Conservation (phyloP, 2,329 filamentous ascomycete species). For the Aspergillus aculeatinus region DNA sequence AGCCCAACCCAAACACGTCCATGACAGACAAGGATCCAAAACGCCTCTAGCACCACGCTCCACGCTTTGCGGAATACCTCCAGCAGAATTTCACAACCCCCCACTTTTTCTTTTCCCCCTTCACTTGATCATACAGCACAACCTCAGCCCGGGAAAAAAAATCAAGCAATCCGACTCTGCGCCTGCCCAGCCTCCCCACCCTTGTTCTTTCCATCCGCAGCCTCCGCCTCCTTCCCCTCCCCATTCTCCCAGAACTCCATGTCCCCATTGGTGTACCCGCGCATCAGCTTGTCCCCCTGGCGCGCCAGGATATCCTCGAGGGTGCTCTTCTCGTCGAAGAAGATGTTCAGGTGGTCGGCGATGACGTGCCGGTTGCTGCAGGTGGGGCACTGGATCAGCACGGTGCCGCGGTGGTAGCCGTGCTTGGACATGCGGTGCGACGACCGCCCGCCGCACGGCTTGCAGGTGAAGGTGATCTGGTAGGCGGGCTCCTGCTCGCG, state of each 20-base stretch:
- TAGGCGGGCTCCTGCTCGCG: slow-evolving; percentile 66
- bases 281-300: slow-evolving; percentile 69
- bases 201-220: neutral
- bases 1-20: neutral
- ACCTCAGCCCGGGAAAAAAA: no score
- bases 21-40: neutral
- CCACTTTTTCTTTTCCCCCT: no score
- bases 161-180: neutral
- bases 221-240: slow-evolving; percentile 34
- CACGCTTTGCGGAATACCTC: neutral
- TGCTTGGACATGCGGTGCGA: slow-evolving; percentile 87
- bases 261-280: slow-evolving; percentile 77
- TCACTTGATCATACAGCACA: no score
- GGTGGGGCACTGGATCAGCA: slow-evolving; percentile 81
- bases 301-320: slow-evolving; percentile 45
- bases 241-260: slow-evolving; percentile 89
- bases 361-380: slow-evolving; percentile 91
- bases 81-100: no score
- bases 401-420: slow-evolving; percentile 87
- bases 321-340: slow-evolving; percentile 43
- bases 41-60: neutral
- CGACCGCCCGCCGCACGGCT: slow-evolving; percentile 77
- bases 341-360: slow-evolving; percentile 76
- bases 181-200: neutral
- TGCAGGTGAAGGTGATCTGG: slow-evolving; percentile 88